Evolutionary conservation across 768 basidiomycete species (phyloP), one percentile per base, ranked within the genome.

Genomic region (Termitomyces sp.): DNA sequence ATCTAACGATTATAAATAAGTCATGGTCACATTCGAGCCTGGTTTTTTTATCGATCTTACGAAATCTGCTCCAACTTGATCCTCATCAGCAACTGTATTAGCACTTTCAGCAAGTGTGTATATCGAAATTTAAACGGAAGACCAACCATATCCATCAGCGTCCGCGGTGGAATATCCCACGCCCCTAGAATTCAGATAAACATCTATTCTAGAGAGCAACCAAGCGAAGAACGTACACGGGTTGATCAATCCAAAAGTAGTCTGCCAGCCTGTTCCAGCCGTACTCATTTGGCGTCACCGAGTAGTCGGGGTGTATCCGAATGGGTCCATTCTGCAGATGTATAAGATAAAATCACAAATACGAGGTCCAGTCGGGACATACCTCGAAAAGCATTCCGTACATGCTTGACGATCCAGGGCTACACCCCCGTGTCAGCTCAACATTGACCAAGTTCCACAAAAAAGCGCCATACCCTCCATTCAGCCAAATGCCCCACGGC

Each of bases 401-500:
- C 65, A 89, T 72, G 67, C 87, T 87, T 13, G 88, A 89, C 5
- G 86, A 81, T 20, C 88, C 88, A 3, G 88, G 87, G 18, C 88
- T 80, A 15, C 54, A 34, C 33, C 18, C 39, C 26, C 46, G 34
- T 15, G 20, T 57, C 51, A 57, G 44, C 31, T 51, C 13, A 10
- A 57, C 33, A 28, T 33, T 18, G 5, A 46, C n/a, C 13, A 20
- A 44, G 1, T 15, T 22, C 22, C 41, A 26, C 8, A 42, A 36
- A 46, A 45, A 49, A 36, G 46, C 45, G 42, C 68, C 81, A 49
- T 62, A 85, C 84, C 86, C 87, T 71, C 87, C 88, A 59, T 88
- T 87, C 26, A 89, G 67, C 86, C 86, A 90, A 42, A 90, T 83
- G 3, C 80, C 80, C 88, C 88, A 88, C 1, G 88, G 87, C 20